Evolutionary conservation across 1,284 basidiomycete genomes (phyloP).

Genomic region (Ustilago shanxiensis): DNA sequence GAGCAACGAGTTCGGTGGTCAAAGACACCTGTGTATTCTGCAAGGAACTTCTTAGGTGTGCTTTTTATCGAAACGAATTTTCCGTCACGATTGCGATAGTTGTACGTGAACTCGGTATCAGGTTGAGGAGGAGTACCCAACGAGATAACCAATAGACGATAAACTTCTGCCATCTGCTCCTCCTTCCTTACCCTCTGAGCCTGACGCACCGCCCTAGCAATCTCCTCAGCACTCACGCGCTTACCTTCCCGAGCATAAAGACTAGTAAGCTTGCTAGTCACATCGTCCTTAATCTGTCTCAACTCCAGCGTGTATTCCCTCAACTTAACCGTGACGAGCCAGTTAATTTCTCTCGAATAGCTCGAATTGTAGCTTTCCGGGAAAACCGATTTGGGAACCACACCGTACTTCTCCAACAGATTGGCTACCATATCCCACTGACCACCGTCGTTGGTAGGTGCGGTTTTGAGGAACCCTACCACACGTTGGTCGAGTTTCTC

Average conservation of each 20-base stretch:
- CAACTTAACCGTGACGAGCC: slow-evolving; percentile 86
- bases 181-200: slow-evolving; percentile 78
- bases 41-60: slow-evolving; percentile 80
- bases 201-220: slow-evolving; percentile 46
- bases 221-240: slow-evolving; percentile 1
- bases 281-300: slow-evolving; percentile 74
- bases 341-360: slow-evolving; percentile 80
- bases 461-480: slow-evolving; percentile 80
- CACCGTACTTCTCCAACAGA: slow-evolving; percentile 71
- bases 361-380: slow-evolving; percentile 89
- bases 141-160: slow-evolving; percentile 85
- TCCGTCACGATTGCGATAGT: slow-evolving; percentile 79
- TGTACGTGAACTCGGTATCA: slow-evolving; percentile 54
- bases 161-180: slow-evolving; percentile 84
- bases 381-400: slow-evolving; percentile 76
- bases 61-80: slow-evolving; percentile 82
- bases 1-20: slow-evolving; percentile 83
- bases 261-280: slow-evolving; percentile 71
- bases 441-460: slow-evolving; percentile 85
- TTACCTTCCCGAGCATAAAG: background rate
- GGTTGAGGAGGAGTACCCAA: slow-evolving; percentile 73
- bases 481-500: slow-evolving; percentile 85
- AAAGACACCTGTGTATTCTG: slow-evolving; percentile 69
- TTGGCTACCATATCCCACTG: slow-evolving; percentile 87
- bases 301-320: slow-evolving; percentile 89